A percentile compares a stretch with the other conserved stretches of the same genome.
Conservation (phyloP, 169 alveolate genomes). For the Cryptosporidium sp. region DNA sequence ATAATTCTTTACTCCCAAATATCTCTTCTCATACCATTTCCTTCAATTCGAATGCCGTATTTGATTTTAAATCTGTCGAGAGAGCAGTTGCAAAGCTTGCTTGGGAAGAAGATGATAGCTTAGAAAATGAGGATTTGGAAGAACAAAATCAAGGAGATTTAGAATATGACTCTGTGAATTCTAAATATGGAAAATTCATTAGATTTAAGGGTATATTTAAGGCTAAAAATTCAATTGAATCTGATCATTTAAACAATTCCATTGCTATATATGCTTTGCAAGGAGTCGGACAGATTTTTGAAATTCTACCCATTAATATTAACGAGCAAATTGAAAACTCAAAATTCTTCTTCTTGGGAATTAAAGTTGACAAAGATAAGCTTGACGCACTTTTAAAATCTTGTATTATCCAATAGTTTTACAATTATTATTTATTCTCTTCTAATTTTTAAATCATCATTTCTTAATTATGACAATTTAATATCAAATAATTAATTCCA, state of each 20-base stretch:
- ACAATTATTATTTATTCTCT: background rate
- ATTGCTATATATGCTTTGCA: constrained; percentile 75
- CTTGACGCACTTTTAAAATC: constrained; percentile 18
- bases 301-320: constrained; percentile 74
- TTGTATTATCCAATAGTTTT: constrained; percentile 8
- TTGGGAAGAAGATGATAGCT: constrained; percentile 11
- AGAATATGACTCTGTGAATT: background rate
- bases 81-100: constrained; percentile 34
- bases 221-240: constrained; percentile 63
- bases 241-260: background rate
- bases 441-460: background rate
- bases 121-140: background rate
- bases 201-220: constrained; percentile 83
- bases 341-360: constrained; percentile 72
- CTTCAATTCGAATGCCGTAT: background rate
- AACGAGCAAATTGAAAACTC: constrained; percentile 13
- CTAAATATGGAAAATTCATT: background rate
- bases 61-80: constrained; percentile 33
- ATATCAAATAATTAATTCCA: background rate
- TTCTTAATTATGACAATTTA: background rate
- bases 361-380: background rate
- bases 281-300: constrained; percentile 83
- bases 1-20: background rate
- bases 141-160: background rate
- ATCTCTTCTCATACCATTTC: constrained; percentile 29